phyloP scores from a whole-genome alignment of 805 yeast genomes.

The Cyberlindnera mississippiensis region DNA sequence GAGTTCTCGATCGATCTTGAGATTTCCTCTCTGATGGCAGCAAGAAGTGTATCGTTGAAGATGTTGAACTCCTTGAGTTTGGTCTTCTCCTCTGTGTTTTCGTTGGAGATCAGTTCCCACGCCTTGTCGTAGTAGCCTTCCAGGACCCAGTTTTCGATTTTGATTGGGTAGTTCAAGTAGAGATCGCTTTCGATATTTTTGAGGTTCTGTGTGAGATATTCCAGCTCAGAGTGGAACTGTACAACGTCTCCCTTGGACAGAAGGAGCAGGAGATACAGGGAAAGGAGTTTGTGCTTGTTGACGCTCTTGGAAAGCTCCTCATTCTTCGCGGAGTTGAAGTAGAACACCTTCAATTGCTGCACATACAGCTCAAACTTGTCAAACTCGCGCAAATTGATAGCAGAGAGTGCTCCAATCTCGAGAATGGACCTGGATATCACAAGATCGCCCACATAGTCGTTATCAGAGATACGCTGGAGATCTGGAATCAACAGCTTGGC shows the following conservation, averaged over 20 bases:
- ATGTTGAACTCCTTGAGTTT: conserved; percentile 69
- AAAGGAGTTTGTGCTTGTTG: conserved; percentile 68
- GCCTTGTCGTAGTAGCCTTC: conserved; percentile 93
- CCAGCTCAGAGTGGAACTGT: conserved; percentile 86
- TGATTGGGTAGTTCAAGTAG: conserved; percentile 78
- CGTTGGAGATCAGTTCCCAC: conserved; percentile 13
- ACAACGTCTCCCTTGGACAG: conserved; percentile 83
- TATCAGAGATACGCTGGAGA: conserved; percentile 34
- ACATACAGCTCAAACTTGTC: conserved; percentile 63
- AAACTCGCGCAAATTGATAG: conserved; percentile 61
- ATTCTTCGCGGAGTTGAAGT: conserved; percentile 37
- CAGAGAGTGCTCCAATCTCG: conserved; percentile 82
- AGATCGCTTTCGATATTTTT: conserved; percentile 58
- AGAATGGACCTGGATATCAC: conserved; percentile 75
- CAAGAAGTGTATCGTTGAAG: conserved; percentile 69
- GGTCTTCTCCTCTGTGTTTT: conserved; percentile 30
- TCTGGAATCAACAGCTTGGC: conserved; percentile 73
- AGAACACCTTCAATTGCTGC: conserved; percentile 73
- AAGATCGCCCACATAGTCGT: conserved; percentile 54
- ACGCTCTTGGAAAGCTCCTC: conserved; percentile 40
- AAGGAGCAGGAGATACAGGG: conserved; percentile 70
- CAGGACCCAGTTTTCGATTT: conserved; percentile 89
- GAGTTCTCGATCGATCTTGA: conserved; percentile 80
- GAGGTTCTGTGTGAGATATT: conserved; percentile 48
- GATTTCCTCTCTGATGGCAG: conserved; percentile 81